Percentiles rank a stretch among this genome's conserved stretches.
phyloP scores from a whole-genome alignment of 2,329 filamentous ascomycete genomes.

The Colletotrichum tamarilloi region DNA sequence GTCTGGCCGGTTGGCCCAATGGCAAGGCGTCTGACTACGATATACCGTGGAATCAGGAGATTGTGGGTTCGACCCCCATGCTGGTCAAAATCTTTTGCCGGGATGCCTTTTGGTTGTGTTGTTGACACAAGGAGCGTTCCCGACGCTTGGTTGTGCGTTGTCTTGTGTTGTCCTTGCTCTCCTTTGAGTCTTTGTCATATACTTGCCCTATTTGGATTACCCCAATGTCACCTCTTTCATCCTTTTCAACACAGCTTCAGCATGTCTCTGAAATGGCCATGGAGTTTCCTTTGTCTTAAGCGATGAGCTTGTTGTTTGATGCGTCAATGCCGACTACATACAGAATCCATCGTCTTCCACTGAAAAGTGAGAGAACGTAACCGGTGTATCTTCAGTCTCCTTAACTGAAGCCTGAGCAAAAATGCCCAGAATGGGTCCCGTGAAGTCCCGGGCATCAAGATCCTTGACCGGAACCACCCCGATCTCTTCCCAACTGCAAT shows the following conservation, averaged over 20 bases:
- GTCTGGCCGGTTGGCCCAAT: conserved; percentile 47
- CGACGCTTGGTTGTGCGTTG: too few species aligned
- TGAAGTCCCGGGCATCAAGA: background rate
- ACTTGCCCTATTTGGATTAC: too few species aligned
- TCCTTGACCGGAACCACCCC: background rate
- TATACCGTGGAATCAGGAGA: conserved; percentile 33
- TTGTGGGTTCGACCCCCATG: conserved; percentile 36
- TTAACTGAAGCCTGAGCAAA: background rate
- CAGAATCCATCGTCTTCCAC: background rate
- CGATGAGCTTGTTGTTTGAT: too few species aligned
- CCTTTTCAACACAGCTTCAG: too few species aligned
- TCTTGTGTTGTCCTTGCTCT: too few species aligned
- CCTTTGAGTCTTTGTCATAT: too few species aligned
- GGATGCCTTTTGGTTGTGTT: too few species aligned
- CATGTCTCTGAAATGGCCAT: too few species aligned
- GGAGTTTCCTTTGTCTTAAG: too few species aligned
- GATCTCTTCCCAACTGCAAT: background rate
- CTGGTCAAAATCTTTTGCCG: conserved; percentile 22
- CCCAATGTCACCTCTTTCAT: too few species aligned
- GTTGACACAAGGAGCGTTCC: too few species aligned
- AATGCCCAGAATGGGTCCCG: background rate
- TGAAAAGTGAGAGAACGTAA: background rate
- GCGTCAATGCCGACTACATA: background rate
- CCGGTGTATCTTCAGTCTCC: background rate
- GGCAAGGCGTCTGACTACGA: conserved; percentile 58